phyloP scores from a whole-genome alignment of 306 rosid species.

The Gastrolobium villosum region DNA sequence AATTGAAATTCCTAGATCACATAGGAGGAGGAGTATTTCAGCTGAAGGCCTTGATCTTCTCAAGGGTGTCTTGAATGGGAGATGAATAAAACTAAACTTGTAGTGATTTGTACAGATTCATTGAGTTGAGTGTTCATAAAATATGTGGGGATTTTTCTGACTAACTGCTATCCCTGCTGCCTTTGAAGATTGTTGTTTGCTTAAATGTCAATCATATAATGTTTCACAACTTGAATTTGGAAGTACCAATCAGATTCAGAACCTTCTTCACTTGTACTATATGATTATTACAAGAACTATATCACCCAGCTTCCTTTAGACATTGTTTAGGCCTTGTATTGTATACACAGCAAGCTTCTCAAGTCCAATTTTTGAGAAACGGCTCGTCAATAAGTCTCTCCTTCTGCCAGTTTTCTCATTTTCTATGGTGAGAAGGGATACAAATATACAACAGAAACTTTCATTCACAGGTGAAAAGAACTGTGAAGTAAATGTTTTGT shows the following conservation, averaged over 20 bases:
- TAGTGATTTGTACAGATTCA: slow-evolving; percentile 48
- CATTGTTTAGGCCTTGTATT: slow-evolving; percentile 16
- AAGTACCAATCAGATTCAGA: slow-evolving; percentile 30
- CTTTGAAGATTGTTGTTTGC: slow-evolving; percentile 43
- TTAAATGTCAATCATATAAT: slow-evolving; percentile 31
- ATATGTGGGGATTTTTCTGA: slow-evolving; percentile 51
- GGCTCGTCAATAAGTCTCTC: slow-evolving; percentile 32
- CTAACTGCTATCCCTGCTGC: slow-evolving; percentile 37
- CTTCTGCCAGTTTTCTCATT: slow-evolving; percentile 33
- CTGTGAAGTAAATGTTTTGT: slow-evolving; percentile 38
- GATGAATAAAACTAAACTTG: slow-evolving; percentile 46
- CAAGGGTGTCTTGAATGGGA: slow-evolving; percentile 68
- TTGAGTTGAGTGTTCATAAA: slow-evolving; percentile 38
- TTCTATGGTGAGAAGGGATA: slow-evolving; percentile 18
- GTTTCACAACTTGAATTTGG: slow-evolving; percentile 41
- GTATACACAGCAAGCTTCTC: slow-evolving; percentile 25
- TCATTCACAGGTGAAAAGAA: slow-evolving; percentile 7
- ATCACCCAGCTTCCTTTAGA: slow-evolving; percentile 14
- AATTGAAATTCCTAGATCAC: slow-evolving; percentile 65
- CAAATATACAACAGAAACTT: slow-evolving; percentile 30
- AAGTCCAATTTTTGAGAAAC: slow-evolving; percentile 22
- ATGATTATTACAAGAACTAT: slow-evolving; percentile 15
- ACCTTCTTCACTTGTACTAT: slow-evolving; percentile 35
- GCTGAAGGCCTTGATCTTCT: slow-evolving; percentile 81
- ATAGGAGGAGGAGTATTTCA: slow-evolving; percentile 77